Evolutionary conservation across 75 land plant genomes (phyloP).

Genomic region (Larix kaempferi): DNA sequence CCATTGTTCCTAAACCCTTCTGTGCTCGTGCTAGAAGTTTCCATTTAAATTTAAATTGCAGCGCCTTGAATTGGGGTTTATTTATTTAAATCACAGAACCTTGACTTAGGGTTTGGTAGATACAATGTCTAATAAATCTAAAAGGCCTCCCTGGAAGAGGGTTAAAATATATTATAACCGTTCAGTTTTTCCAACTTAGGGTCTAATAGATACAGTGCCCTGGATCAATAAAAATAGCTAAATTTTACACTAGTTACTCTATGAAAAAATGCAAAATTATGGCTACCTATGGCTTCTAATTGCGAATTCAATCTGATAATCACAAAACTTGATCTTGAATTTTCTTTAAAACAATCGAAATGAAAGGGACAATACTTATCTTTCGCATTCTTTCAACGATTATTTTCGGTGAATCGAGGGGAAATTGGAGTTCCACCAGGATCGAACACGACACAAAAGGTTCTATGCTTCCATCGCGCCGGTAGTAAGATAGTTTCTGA

Average conservation of each 20-base stretch:
- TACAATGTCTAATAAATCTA: not conserved
- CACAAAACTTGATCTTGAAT: not conserved
- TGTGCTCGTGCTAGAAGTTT: conserved; percentile 3
- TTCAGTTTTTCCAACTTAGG: not conserved
- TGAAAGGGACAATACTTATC: not conserved
- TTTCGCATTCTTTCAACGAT: not conserved
- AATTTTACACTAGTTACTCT: not conserved
- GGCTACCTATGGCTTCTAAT: not conserved
- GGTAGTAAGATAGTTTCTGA: not conserved
- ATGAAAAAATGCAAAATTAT: not conserved
- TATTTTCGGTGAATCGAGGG: not conserved
- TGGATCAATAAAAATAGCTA: not conserved
- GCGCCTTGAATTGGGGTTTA: not conserved
- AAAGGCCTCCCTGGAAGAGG: not conserved
- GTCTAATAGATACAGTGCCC: not conserved
- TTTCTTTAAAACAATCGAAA: not conserved
- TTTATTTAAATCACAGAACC: not conserved
- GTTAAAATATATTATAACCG: not conserved
- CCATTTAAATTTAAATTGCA: not conserved
- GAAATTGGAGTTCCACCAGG: not conserved
- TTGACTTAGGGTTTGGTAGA: not conserved
- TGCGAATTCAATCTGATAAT: not conserved
- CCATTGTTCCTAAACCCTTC: not conserved
- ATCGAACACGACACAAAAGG: not conserved
- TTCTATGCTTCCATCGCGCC: not conserved